These are phyloP conservation scores for Discostella stelligeroides DNA, from an alignment of 108 stramenopile genomes.

Conservation along the genomic window DNA sequence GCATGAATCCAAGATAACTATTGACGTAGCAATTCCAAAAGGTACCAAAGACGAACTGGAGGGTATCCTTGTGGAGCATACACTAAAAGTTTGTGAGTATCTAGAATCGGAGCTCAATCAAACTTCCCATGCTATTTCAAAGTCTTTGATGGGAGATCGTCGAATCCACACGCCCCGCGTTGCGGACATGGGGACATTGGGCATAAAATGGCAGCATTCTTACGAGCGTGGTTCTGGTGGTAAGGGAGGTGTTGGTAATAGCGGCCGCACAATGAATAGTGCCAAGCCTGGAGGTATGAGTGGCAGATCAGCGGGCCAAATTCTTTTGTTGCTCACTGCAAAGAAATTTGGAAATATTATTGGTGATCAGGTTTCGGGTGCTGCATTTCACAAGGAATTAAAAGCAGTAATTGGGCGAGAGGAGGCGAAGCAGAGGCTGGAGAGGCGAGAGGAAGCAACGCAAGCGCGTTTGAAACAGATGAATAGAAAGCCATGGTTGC, in stretches of 20 bases:
- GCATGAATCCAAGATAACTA: neutral
- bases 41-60: constrained; percentile 81
- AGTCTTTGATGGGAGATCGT: constrained; percentile 23
- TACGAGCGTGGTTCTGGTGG: constrained; percentile 90
- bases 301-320: constrained; percentile 80
- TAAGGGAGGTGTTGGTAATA: constrained; percentile 82
- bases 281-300: constrained; percentile 42
- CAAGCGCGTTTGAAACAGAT: constrained; percentile 82
- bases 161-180: constrained; percentile 76
- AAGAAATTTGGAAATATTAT: constrained; percentile 76
- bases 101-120: constrained; percentile 69
- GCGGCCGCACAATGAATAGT: constrained; percentile 45
- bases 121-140: constrained; percentile 17
- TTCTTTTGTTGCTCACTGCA: constrained; percentile 75
- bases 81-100: constrained; percentile 72
- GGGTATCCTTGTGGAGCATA: constrained; percentile 75
- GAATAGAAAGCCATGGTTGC: constrained; percentile 88
- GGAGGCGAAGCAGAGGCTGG: constrained; percentile 67
- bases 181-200: constrained; percentile 74
- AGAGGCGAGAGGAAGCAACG: constrained; percentile 63
- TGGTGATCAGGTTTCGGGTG: constrained; percentile 62
- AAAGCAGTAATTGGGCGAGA: constrained; percentile 66
- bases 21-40: constrained; percentile 55
- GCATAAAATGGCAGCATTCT: constrained; percentile 89
- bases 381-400: constrained; percentile 84